phyloP scores from a whole-genome alignment of 139 green algal species.

The Chlamydomonas sp. region DNA sequence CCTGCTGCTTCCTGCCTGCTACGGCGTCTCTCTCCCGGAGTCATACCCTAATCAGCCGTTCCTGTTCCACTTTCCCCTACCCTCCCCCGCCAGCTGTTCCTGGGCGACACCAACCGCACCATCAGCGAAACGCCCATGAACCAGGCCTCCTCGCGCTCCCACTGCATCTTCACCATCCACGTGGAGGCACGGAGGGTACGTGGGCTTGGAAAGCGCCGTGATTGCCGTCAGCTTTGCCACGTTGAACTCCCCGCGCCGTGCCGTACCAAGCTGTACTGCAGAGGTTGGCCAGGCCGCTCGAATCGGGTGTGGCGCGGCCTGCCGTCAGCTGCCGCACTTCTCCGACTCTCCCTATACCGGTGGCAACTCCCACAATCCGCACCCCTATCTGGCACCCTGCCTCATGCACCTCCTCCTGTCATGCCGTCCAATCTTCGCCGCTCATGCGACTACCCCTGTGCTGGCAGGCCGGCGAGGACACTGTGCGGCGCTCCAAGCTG shows the following conservation, averaged over 20 bases:
- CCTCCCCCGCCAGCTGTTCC: constrained; percentile 72
- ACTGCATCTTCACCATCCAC: constrained; percentile 90
- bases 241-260: no score
- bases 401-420: neutral
- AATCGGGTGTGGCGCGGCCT: no score
- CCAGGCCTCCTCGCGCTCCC: constrained; percentile 80
- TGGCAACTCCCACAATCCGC: no score
- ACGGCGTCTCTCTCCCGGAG: no score
- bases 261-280: no score
- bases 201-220: no score
- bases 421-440: neutral
- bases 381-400: no score
- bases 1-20: no score
- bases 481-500: constrained; percentile 77
- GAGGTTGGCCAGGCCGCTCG: no score
- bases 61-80: neutral
- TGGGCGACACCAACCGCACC: constrained; percentile 90
- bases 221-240: no score
- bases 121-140: constrained; percentile 94
- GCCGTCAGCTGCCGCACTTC: neutral
- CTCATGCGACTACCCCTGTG: neutral
- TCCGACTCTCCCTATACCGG: neutral
- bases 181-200: constrained; percentile 72
- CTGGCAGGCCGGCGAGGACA: constrained; percentile 63
- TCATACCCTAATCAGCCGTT: neutral